Evolutionary conservation across 805 yeast genomes (phyloP).

Genomic region (Candida incommunis): DNA sequence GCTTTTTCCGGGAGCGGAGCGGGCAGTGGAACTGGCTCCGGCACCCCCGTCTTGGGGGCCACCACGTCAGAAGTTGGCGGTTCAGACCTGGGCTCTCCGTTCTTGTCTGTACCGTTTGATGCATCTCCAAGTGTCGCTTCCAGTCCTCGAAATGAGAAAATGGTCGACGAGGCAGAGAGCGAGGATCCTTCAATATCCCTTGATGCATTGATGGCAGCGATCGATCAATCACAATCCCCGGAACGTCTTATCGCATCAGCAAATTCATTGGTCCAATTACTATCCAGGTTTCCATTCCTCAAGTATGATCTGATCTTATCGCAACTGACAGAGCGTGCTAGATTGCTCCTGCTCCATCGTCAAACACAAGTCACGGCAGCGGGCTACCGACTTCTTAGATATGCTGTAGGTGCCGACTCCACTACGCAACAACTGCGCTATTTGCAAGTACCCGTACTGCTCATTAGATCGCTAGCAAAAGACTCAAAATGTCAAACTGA

Average conservation of each 20-base stretch:
- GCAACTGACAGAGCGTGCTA: conserved; percentile 31
- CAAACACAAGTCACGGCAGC: conserved; percentile 54
- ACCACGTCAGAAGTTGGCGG: conserved; percentile 7
- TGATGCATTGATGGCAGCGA: background rate
- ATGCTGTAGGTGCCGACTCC: conserved; percentile 42
- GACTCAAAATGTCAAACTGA: conserved; percentile 43
- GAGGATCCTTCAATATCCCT: background rate
- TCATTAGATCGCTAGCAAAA: conserved; percentile 51
- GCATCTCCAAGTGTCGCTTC: background rate
- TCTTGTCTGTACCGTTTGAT: background rate
- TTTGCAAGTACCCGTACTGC: conserved; percentile 38
- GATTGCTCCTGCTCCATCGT: conserved; percentile 41
- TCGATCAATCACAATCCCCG: conserved; percentile 33
- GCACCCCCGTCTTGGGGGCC: conserved; percentile 8
- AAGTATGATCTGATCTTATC: conserved; percentile 42
- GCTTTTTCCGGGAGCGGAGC: conserved; percentile 10
- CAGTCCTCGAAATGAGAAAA: background rate
- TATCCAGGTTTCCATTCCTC: conserved; percentile 43
- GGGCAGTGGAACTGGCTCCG: conserved; percentile 11
- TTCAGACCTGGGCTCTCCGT: conserved; percentile 3
- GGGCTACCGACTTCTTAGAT: conserved; percentile 62
- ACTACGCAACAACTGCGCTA: conserved; percentile 36
- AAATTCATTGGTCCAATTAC: conserved; percentile 46
- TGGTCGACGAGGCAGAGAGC: background rate
- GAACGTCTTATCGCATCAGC: conserved; percentile 41